These are phyloP conservation scores for Triticum monococcum DNA, from an alignment of 176 grass and related monocot genomes.

Conservation along the genomic window DNA sequence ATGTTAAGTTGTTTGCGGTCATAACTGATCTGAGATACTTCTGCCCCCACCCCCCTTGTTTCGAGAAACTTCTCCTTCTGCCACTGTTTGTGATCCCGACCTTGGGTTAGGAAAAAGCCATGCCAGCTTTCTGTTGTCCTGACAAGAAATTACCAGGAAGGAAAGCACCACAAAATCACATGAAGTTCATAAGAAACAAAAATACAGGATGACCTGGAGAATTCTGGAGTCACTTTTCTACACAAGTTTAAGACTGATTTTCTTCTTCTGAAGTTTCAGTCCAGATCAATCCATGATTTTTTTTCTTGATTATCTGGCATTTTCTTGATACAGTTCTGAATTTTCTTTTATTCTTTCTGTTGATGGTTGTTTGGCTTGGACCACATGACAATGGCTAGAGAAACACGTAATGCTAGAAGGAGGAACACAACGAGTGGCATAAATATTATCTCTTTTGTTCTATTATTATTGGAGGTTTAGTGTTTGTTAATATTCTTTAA, in stretches of 20 bases:
- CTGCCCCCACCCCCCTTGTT: background rate
- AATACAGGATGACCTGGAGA: background rate
- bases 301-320: background rate
- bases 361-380: background rate
- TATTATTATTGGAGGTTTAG: background rate
- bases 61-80: background rate
- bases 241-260: background rate
- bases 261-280: background rate
- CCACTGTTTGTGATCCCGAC: background rate
- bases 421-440: background rate
- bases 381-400: background rate
- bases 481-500: background rate
- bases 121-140: background rate
- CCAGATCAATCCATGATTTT: background rate
- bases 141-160: background rate
- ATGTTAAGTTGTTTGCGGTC: background rate
- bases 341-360: background rate
- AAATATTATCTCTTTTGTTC: conserved; percentile 10
- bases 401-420: background rate
- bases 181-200: background rate
- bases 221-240: background rate
- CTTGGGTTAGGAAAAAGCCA: background rate
- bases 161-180: background rate
- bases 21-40: background rate
- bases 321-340: background rate